Base-by-base conservation (phyloP, 257 asterid species). In the Solanum rostratum region DNA sequence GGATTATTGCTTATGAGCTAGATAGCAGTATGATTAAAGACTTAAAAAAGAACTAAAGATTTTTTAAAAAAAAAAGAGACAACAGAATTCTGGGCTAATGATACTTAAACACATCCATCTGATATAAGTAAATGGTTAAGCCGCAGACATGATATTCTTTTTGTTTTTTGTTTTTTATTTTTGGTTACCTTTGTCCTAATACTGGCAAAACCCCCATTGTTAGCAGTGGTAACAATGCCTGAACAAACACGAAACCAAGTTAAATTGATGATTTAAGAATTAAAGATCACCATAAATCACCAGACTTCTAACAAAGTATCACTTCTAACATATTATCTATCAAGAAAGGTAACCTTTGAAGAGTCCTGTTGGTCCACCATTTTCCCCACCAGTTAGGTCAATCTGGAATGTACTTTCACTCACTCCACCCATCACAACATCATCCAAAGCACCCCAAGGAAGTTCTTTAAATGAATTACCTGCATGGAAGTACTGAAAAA, bases 341-440 rank as follows among this genome's bases (percentile, higher is more conserved):
- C 80, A 69, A 69, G 79, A 81, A 76, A 55, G 85, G 89, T 83
- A 74, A 96, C 99, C 99, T 93, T 85, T 91, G 91, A 96, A 96
- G 82, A 93, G 76, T 80, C 98, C 99, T 5, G 99, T 90, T 46
- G 98, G 97, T 84, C 91, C 84, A 76, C 95, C 98, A 89, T 89
- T 91, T 87, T 95, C 99, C 84, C 97, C 92, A 13, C 97, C 96
- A 18, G 69, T 90, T 83, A 92, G 94, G 90, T 95, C 97, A 54
- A 95, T 86, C 62, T 68, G 91, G 88, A 96, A 96, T 80, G 91
- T 62, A 90, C 98, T 92, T 86, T 95, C 97, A 89, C 99, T 96
- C 85, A 96, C 98, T 82, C 99, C 99, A 87, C 99, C 99, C 99
- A 96, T 96, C 85, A 96, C 99, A 85, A 96, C 97, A 89, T 96